Percentiles rank a stretch among this genome's conserved stretches.
phyloP scores from a whole-genome alignment of 2,329 filamentous ascomycete species.

The Metarhizium brunneum region DNA sequence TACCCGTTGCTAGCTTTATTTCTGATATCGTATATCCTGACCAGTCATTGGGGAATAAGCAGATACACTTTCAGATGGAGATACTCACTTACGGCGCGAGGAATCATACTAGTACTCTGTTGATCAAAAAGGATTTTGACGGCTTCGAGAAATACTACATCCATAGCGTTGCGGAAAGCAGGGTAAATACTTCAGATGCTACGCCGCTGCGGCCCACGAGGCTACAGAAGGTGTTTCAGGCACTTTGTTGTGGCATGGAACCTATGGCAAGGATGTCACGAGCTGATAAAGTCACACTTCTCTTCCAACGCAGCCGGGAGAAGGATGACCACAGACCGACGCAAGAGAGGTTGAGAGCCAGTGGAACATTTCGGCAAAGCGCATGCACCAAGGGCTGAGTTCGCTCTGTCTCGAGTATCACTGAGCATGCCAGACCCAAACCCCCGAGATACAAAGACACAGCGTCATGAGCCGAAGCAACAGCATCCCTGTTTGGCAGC shows the following conservation, averaged over 20 bases:
- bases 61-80: constrained; percentile 19
- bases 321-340: constrained; percentile 21
- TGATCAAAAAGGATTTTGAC: constrained; percentile 39
- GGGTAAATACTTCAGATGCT: constrained; percentile 43
- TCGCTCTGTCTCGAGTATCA: too few relatives aligned
- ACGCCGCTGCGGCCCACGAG: constrained; percentile 43
- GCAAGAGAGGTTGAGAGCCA: constrained; percentile 20
- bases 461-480: constrained; percentile 29
- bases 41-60: rapidly evolving
- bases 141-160: constrained; percentile 41
- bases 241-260: not conserved
- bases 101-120: constrained; percentile 42
- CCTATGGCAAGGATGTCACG: not conserved
- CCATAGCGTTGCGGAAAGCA: constrained; percentile 34
- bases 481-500: constrained; percentile 41
- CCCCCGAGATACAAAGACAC: too few relatives aligned
- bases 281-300: not conserved
- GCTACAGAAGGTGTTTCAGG: constrained; percentile 17
- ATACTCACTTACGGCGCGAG: constrained; percentile 44
- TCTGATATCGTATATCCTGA: not conserved
- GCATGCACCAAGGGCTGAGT: too few relatives aligned
- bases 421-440: too few relatives aligned
- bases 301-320: constrained; percentile 12
- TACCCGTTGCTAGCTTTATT: constrained; percentile 24
- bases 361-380: too few relatives aligned